Base-by-base conservation (phyloP, 1,284 basidiomycete genomes). In the Phylloboletellus chloephorus region DNA sequence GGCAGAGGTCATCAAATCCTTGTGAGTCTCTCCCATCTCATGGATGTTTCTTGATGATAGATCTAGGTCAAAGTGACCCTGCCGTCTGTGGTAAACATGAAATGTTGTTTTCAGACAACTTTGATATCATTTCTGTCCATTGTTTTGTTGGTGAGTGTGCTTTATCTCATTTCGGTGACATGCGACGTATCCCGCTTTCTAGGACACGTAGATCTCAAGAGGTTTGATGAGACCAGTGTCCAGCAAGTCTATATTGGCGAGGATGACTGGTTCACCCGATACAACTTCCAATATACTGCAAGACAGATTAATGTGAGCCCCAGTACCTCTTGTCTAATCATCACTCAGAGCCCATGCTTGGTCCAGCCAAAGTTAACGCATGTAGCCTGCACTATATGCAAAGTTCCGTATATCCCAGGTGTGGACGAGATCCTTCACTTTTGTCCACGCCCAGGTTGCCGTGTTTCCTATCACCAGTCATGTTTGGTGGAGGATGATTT, bases 381-480 rank as follows among this genome's bases (percentile, higher is more conserved):
- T 0, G 35, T 34, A 10, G 57, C 61, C 1, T 76, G 74, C 38
- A 30, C 33, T 4, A 56, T 64, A 4, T 77, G 74, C 53, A 49
- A 49, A 6, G 23, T 54, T 2, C 65, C 68, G 0, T 76, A 77
- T 44, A 57, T 52, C 15, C 71, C 73, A 1, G 61, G 67, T 10
- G 22, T 16, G 9, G 50, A 52, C 0, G 48, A 52, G 2, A 46
- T 69, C 4, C 72, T 71, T 57, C 72, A 76, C 40, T 76, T 73
- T 44, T 78, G 75, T 47, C 74, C 76, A 0, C 66, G 71, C 0
- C 72, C 68, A 0, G 40, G 46, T 0, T 78, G 75, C 43, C 52
- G 64, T 7, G 57, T 50, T 1, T 65, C 59, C 6, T 76, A 67
- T 37, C 76, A 78, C 46, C 60, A 64, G 13, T 16, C 44, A 1